phyloP scores from a whole-genome alignment of 352 stramenopile genomes.

The Nothophytophthora sp. region DNA sequence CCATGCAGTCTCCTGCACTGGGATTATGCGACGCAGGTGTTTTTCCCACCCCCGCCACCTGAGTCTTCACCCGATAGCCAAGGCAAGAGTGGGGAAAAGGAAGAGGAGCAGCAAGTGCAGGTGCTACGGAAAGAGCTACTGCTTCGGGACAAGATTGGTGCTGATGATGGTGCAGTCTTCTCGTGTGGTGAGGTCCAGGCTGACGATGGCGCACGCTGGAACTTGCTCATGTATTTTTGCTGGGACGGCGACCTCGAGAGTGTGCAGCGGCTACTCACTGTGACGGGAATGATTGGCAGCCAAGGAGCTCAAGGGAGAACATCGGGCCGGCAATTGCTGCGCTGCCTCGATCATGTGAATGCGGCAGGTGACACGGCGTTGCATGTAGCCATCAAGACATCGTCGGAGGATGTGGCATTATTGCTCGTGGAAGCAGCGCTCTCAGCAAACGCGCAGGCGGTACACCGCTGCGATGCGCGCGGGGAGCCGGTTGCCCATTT shows the following conservation, averaged over 20 bases:
- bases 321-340: constrained; percentile 31
- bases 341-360: constrained; percentile 64
- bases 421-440: constrained; percentile 44
- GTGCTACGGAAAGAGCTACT: constrained; percentile 32
- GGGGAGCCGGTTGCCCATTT: constrained; percentile 62
- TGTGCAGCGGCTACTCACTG: constrained; percentile 32
- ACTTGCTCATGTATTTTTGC: constrained; percentile 72
- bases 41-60: constrained; percentile 27
- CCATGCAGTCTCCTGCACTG: constrained; percentile 51
- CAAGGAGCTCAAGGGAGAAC: constrained; percentile 18
- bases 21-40: constrained; percentile 53
- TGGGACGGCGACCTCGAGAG: constrained; percentile 45
- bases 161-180: constrained; percentile 20
- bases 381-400: constrained; percentile 66
- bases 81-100: constrained; percentile 20
- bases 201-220: constrained; percentile 56
- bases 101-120: constrained; percentile 20
- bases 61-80: constrained; percentile 2
- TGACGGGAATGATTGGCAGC: constrained; percentile 12
- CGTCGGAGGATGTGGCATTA: constrained; percentile 32
- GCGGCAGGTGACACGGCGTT: constrained; percentile 62
- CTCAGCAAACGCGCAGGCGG: constrained; percentile 28
- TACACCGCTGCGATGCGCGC: constrained; percentile 46
- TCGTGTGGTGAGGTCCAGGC: constrained; percentile 28
- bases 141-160: constrained; percentile 27